Evolutionary conservation across 2,329 filamentous ascomycete species (phyloP).

Genomic region (Trichoderma cornu-damae): DNA sequence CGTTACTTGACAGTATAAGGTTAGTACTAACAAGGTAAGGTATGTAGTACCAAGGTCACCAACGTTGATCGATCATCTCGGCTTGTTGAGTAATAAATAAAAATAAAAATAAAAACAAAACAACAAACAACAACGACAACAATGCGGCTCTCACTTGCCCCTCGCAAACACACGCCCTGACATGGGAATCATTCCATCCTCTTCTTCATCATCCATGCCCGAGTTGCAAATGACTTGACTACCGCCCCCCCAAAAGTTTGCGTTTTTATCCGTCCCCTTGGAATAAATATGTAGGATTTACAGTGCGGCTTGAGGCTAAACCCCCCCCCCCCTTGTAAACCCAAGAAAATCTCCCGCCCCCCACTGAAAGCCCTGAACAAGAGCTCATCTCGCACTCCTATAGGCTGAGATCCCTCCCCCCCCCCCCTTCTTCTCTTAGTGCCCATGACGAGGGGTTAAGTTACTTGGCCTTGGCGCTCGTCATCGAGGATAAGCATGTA

Average conservation of each 20-base stretch:
- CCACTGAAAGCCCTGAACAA: conserved; percentile 8
- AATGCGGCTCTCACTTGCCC: no score
- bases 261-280: background rate
- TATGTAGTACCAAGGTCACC: no score
- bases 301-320: background rate
- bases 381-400: background rate
- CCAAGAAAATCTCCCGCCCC: conserved; percentile 11
- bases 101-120: no score
- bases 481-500: conserved; percentile 4
- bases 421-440: background rate
- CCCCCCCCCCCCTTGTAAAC: background rate
- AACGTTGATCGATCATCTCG: no score
- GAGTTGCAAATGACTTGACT: background rate
- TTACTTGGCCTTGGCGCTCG: conserved; percentile 1
- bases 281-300: background rate
- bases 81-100: no score
- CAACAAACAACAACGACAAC: no score
- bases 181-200: no score
- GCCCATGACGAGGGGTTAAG: background rate
- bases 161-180: no score
- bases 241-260: background rate
- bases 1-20: no score
- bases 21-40: no score
- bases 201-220: no score
- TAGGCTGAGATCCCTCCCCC: background rate